Percentiles rank a stretch among this genome's conserved stretches.
Evolutionary conservation across 1,284 basidiomycete genomes (phyloP).

Genomic region (Heterobasidion parviporum): DNA sequence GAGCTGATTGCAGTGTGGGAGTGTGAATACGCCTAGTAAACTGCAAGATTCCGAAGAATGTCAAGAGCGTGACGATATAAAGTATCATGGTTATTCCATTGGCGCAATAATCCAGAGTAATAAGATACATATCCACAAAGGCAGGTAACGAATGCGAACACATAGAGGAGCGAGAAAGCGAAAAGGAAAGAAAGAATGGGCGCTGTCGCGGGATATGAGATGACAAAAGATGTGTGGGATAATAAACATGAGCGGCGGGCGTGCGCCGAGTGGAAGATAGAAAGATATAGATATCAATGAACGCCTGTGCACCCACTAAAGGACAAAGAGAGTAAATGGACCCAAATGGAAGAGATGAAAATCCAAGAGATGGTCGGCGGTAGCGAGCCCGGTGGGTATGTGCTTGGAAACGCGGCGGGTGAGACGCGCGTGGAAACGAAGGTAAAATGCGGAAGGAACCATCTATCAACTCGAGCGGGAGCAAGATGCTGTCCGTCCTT

Average conservation of each 20-base stretch:
- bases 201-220: background rate
- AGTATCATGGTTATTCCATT: background rate
- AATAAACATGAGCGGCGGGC: background rate
- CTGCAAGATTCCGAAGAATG: background rate
- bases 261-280: background rate
- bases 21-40: too few relatives aligned
- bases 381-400: background rate
- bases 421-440: background rate
- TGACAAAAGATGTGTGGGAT: background rate
- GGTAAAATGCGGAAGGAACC: background rate
- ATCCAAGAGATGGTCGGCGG: background rate
- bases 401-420: background rate
- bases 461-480: background rate
- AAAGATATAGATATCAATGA: background rate
- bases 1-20: too few relatives aligned
- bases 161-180: background rate
- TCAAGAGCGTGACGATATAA: background rate
- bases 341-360: background rate
- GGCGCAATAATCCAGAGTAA: background rate
- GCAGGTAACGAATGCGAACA: background rate
- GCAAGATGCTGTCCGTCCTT: background rate
- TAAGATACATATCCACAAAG: constrained; percentile 1
- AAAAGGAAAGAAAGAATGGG: background rate
- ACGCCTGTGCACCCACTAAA: background rate
- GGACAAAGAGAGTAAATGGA: background rate